Base-by-base conservation (phyloP, 2,329 filamentous ascomycete genomes). In the Pseudopithomyces maydicus region DNA sequence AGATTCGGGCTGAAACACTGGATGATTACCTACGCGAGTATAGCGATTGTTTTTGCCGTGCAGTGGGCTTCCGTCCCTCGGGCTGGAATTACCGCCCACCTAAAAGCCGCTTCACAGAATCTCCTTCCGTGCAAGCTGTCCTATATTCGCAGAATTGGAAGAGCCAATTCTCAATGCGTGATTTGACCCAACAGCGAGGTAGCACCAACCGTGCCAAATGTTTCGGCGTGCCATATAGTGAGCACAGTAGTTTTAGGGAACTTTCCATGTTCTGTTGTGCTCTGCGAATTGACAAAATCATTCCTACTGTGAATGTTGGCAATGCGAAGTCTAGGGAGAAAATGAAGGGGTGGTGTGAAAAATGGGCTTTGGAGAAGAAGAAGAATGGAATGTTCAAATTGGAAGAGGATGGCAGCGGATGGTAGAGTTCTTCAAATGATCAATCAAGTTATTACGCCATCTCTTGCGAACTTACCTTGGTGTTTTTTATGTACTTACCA, bases 241-340 rank as follows among this genome's bases (percentile, higher is more conserved):
- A 99, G 78, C 95, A 99, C 74, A 95, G 90, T 74, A 96, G 91
- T 59, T 99, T 99, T 72, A 84, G 94, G 39, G 95, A 99, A 80
- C 77, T 99, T 71, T 94, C 92, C 0, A 89, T 98, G 84, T 99
- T 99, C 72, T 86, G 94, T 65, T 95, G 95, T 82, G 86, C 89
- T 19, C 74, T 99, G 74, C 81, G 90, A 55, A 96, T 99, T 63
- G 92, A 94, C 62, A 91, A 89, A 76, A 85, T 99, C 6, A 89
- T 99, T 15, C 95, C 95, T 0, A 99, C 95, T 0, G 95, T 99
- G 3, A 98, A 99, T 73, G 84, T 89, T n/a, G 87, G 86, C 0
- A 87, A 79, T 61, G 84, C 81, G 36, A 88, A 85, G 75, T 82
- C 80, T 38, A 80, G 87, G 57, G 87, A 89, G 71, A 82, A 79